Conservation (phyloP, 2,329 filamentous ascomycete species). For the Exophiala lecanii-corni region DNA sequence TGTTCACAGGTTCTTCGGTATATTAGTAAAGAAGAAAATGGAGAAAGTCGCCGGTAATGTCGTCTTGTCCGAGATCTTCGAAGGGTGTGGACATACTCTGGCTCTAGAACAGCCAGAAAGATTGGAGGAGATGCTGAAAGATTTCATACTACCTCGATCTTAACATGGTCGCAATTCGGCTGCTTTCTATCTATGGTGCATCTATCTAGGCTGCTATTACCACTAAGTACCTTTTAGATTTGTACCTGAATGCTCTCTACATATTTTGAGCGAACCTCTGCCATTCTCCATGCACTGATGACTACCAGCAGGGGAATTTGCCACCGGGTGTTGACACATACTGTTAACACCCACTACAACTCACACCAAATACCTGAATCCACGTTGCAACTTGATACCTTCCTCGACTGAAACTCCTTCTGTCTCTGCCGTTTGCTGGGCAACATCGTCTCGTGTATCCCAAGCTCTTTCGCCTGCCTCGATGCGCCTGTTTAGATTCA, state of each 20-base stretch:
- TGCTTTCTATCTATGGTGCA: too few species aligned
- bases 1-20: constrained; percentile 9
- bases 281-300: too few species aligned
- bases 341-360: too few species aligned
- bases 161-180: too few species aligned
- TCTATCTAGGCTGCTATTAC: too few species aligned
- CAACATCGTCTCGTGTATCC: background rate
- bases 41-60: constrained; percentile 4
- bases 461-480: background rate
- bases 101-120: constrained; percentile 8
- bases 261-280: too few species aligned
- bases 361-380: constrained; percentile 1
- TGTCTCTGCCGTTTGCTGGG: background rate
- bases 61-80: constrained; percentile 5
- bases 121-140: background rate
- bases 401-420: constrained; percentile 1
- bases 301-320: too few species aligned
- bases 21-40: constrained; percentile 7
- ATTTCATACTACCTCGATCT: constrained; percentile 13
- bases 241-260: too few species aligned
- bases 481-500: constrained; percentile 25
- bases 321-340: too few species aligned
- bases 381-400: background rate
- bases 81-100: constrained; percentile 10
- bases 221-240: too few species aligned